Conservation (phyloP, 2,329 filamentous ascomycete species). For the Graphiopsis chlorocephala region DNA sequence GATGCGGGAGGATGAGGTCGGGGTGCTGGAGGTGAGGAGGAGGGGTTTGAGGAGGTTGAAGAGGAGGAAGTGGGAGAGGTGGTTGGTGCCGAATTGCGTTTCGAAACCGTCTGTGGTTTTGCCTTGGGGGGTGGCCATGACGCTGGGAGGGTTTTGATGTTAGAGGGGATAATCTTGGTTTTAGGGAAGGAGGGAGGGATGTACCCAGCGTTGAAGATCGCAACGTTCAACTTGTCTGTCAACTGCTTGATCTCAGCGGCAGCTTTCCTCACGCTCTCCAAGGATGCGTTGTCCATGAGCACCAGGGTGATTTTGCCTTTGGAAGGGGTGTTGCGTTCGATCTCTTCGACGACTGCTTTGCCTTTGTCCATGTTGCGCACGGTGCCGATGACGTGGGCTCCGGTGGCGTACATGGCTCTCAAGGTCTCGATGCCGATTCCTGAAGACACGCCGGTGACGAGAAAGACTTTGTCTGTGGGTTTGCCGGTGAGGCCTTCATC, state of each 20-base stretch:
- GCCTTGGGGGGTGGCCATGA: constrained; percentile 31
- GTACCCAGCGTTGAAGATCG: constrained; percentile 24
- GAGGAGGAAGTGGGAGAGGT: constrained; percentile 55
- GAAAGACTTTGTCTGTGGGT: constrained; percentile 37
- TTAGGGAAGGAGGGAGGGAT: neutral
- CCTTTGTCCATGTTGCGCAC: constrained; percentile 44
- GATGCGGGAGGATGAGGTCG: constrained; percentile 46
- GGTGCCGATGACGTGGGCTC: constrained; percentile 45
- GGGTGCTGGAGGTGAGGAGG: constrained; percentile 39
- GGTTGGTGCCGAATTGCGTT: constrained; percentile 52
- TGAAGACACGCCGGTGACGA: constrained; percentile 46
- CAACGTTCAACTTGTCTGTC: constrained; percentile 23
- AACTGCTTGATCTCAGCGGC: constrained; percentile 26
- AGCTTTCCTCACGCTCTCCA: constrained; percentile 34
- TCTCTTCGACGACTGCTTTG: constrained; percentile 30
- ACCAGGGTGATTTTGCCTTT: constrained; percentile 24
- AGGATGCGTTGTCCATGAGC: constrained; percentile 32
- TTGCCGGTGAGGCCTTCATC: constrained; percentile 32
- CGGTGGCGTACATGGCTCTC: constrained; percentile 44
- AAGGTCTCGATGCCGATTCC: constrained; percentile 47
- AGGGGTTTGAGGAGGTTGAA: constrained; percentile 50
- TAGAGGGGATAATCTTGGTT: neutral
- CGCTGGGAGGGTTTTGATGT: neutral
- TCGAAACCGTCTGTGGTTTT: constrained; percentile 50
- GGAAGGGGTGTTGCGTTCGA: constrained; percentile 22